phyloP scores from a whole-genome alignment of 345 rosid genomes.

The Raphanus raphanistrum region DNA sequence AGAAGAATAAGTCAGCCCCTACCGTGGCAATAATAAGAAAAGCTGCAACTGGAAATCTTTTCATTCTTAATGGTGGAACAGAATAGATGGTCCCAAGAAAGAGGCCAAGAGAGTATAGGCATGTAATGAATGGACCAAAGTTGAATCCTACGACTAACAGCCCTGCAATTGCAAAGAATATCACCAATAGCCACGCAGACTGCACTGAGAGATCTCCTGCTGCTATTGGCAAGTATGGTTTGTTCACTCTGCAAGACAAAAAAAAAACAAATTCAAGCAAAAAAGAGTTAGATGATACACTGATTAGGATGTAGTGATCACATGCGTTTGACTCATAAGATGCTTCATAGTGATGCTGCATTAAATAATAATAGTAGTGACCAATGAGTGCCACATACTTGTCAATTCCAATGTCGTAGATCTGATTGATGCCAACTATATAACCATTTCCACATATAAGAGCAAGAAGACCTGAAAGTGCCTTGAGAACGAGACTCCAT shows the following conservation, averaged over 20 bases:
- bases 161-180: conserved; percentile 73
- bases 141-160: conserved; percentile 67
- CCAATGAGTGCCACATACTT: conserved; percentile 53
- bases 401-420: conserved; percentile 92
- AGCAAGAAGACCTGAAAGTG: conserved; percentile 83
- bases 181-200: conserved; percentile 88
- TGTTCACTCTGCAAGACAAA: conserved; percentile 79
- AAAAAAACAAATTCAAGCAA: not conserved
- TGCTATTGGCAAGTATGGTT: conserved; percentile 95
- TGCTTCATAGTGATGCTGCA: conserved; percentile 1
- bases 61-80: conserved; percentile 94
- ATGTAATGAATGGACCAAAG: conserved; percentile 84
- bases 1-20: not conserved
- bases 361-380: not conserved
- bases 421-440: conserved; percentile 98
- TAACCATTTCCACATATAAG: conserved; percentile 93
- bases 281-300: not conserved
- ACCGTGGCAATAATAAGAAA: conserved; percentile 55
- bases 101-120: conserved; percentile 80
- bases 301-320: not conserved
- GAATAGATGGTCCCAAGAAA: conserved; percentile 94
- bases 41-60: conserved; percentile 85
- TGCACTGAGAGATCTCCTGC: conserved; percentile 96
- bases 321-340: not conserved
- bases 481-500: conserved; percentile 85